Percentiles rank a stretch among this genome's conserved stretches.
Evolutionary conservation across 2,329 filamentous ascomycete genomes (phyloP).

Genomic region (Didymella pomorum): DNA sequence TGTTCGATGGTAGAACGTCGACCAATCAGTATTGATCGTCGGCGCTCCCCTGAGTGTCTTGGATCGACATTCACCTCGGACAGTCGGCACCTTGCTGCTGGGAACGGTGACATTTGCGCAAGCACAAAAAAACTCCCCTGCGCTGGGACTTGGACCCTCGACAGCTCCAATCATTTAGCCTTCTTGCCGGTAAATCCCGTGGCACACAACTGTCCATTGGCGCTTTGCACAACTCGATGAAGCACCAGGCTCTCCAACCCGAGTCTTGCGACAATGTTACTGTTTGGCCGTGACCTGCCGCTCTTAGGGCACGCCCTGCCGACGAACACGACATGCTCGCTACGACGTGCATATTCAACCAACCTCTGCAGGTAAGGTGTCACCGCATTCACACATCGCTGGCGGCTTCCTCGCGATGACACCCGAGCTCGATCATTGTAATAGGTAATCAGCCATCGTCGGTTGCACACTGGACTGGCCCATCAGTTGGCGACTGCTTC

Average conservation of each 20-base stretch:
- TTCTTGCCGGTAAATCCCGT: slow-evolving; percentile 3
- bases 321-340: slow-evolving; percentile 16
- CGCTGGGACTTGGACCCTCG: neutral
- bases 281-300: slow-evolving; percentile 15
- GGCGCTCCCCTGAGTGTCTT: slow-evolving; percentile 17
- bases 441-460: neutral
- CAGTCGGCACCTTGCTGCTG: slow-evolving; percentile 11
- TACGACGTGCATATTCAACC: slow-evolving; percentile 17
- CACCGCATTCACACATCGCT: slow-evolving; percentile 16
- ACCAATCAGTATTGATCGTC: slow-evolving; percentile 30
- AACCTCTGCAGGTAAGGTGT: slow-evolving; percentile 19
- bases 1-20: slow-evolving; percentile 24
- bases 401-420: slow-evolving; percentile 1
- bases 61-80: slow-evolving; percentile 25
- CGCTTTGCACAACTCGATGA: slow-evolving; percentile 8
- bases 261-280: slow-evolving; percentile 9
- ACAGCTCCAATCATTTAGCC: neutral
- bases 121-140: neutral
- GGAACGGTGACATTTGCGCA: neutral
- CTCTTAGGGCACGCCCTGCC: slow-evolving; percentile 3
- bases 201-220: neutral
- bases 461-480: neutral
- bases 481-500: slow-evolving; percentile 6
- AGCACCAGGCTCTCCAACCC: slow-evolving; percentile 1
- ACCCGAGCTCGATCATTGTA: slow-evolving; percentile 5